Percentiles rank a stretch among this genome's conserved stretches.
Evolutionary conservation across 148 eudicot species (phyloP).

Genomic region (Cornus controversa): DNA sequence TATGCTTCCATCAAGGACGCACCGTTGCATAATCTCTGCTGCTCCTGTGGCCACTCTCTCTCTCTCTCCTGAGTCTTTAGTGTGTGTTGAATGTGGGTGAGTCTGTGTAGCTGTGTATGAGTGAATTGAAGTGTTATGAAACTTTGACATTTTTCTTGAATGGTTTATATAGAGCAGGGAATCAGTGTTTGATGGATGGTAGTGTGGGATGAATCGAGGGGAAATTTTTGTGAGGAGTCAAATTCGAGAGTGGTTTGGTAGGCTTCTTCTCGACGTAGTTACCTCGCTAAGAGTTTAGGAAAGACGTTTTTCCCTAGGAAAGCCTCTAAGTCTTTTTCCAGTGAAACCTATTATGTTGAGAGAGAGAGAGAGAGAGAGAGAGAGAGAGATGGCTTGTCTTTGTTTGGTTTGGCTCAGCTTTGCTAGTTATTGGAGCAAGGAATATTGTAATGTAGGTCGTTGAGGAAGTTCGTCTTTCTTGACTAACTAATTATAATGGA

Average conservation of each 20-base stretch:
- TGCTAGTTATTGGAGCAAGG: background rate
- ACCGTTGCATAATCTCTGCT: slow-evolving; percentile 21
- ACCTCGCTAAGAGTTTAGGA: background rate
- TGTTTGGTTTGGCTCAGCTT: no score
- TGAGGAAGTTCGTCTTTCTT: no score
- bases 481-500: background rate
- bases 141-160: background rate
- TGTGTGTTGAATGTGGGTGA: background rate
- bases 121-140: background rate
- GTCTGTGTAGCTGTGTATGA: background rate
- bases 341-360: background rate
- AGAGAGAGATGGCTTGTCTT: background rate
- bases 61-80: background rate
- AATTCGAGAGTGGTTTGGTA: background rate
- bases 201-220: background rate
- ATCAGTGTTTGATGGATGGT: background rate
- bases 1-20: slow-evolving; percentile 37
- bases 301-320: background rate
- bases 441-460: no score
- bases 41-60: slow-evolving; percentile 21
- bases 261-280: background rate
- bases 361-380: background rate
- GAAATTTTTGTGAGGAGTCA: background rate
- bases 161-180: background rate
- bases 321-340: background rate